Base-by-base conservation (phyloP, 495 filamentous ascomycete species). In the Ramalina intermedia region DNA sequence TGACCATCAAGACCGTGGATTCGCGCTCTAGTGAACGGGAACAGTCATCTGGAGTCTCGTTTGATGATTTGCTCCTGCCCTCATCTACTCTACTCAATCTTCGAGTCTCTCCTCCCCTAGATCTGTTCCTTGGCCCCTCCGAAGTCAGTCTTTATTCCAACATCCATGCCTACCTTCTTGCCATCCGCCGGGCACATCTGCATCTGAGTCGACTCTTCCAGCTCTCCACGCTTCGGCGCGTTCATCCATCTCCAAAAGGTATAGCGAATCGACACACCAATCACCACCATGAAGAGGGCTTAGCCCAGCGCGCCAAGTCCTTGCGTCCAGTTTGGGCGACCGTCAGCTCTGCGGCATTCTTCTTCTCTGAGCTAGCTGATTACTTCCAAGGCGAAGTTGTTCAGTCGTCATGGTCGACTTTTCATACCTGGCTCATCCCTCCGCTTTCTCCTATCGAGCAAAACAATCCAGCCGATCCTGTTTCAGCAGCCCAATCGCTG, bases 381-480 rank as follows among this genome's bases (percentile, higher is more conserved):
- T 96, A 91, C 54, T 80, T 96, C 52, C 88, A 95, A 59, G 86
- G 84, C 3, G 87, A 96, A 61, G 82, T 96, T 1, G 78, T 95
- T 16, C 75, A 81, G 46, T 80, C 79, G 8, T 82, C 85, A 0
- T 94, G 84, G 72, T 68, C 73, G 40, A 68, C 74, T 49, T 76
- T 82, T 41, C 66, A 68, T 14, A 58, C 69, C 63, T 69, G 85
- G 83, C 61, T 84, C 72, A 52, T 69, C 12, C 52, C 44, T 47
- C 24, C 24, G 37, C 29, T 33, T 13, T 33, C 8, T 13, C 12
- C 29, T 33, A 13, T 13, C 29, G 29, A 33, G 7, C 12, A 9
- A 33, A 0, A 36, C 44, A 8, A 23, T 26, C 6, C 4, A 16
- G 18, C 4, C 16, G 14, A 16, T 5, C 13, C 27, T 1, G 37